Evolutionary conservation across 805 yeast species (phyloP), one percentile per base, ranked within the genome.

Genomic region (Metschnikowia gelsemii): DNA sequence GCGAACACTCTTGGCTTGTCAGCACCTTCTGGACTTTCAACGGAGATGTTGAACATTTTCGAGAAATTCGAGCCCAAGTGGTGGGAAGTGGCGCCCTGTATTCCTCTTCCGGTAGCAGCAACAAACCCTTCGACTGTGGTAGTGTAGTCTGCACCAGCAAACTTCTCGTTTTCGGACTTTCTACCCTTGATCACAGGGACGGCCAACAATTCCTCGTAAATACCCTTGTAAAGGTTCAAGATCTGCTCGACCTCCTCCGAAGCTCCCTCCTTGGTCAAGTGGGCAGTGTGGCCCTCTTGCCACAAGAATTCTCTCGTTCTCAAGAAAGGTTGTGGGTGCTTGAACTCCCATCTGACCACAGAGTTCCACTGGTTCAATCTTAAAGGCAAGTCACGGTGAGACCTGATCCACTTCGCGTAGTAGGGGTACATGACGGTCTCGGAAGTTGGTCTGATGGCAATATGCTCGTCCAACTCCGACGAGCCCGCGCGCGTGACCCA

Each of bases 281-380:
- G 96, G 41, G 96, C 99, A 37, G 99, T 93, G 74, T 93, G 99
- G 57, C 99, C 99, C 73, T 93, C 99, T 73, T 93, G 99, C 99
- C 99, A 93, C 67, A 93, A 76, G 72, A 93, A 93, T 72, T 93
- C 99, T 73, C 99, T 85, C 11, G 99, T 95, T 79, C 99, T 86
- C 63, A 93, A 73, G 70, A 93, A 93, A 37, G 99, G 99, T 73
- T 93, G 99, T 44, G 99, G 99, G 68, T 93, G 98, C 76, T 93
- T 93, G 74, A 93, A 93, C 72, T 93, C 99, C 99, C 99, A 93
- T 76, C 99, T 85, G 37, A 93, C 99, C 32, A 93, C 99, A 14
- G 97, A 90, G 74, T 95, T 95, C 99, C 99, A 93, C 73, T 93
- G 99, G 75, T 93, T 93, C 61, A 93, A 78, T 60, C 86, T 87